Percentiles rank a stretch among this genome's conserved stretches.
Evolutionary conservation across 805 yeast species (phyloP).

Genomic region (Phaffomyces thermotolerans): DNA sequence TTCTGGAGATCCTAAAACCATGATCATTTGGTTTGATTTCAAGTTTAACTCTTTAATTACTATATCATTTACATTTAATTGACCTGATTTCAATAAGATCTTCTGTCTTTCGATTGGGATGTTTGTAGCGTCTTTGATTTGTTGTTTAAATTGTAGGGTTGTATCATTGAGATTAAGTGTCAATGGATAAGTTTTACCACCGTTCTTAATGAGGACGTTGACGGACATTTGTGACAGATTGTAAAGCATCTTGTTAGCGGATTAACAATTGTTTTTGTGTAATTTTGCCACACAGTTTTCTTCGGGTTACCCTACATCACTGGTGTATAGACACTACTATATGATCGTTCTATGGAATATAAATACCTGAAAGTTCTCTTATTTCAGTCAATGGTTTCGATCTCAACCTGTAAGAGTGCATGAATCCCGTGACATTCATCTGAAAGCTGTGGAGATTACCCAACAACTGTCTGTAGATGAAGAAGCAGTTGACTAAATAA

Average conservation of each 20-base stretch:
- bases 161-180: conserved; percentile 22
- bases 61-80: conserved; percentile 60
- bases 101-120: conserved; percentile 90
- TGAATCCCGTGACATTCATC: conserved; percentile 4
- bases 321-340: no score
- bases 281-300: not conserved
- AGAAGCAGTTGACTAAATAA: conserved; percentile 5
- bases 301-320: no score
- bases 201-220: conserved; percentile 47
- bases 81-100: conserved; percentile 84
- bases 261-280: no score
- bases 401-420: conserved; percentile 4
- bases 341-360: no score
- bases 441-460: conserved; percentile 1
- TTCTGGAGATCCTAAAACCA: conserved; percentile 92
- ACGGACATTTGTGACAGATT: conserved; percentile 7
- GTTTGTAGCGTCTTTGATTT: conserved; percentile 64
- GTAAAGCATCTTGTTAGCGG: no score
- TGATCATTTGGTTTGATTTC: conserved; percentile 59
- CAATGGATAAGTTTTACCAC: conserved; percentile 60
- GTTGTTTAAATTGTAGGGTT: conserved; percentile 54
- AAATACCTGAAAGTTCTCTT: not conserved
- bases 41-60: conserved; percentile 38
- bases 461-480: conserved; percentile 4
- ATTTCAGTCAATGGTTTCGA: conserved; percentile 1